These are phyloP conservation scores for Solioccasus polychromus DNA, from an alignment of 768 basidiomycete species.

Conservation along the genomic window DNA sequence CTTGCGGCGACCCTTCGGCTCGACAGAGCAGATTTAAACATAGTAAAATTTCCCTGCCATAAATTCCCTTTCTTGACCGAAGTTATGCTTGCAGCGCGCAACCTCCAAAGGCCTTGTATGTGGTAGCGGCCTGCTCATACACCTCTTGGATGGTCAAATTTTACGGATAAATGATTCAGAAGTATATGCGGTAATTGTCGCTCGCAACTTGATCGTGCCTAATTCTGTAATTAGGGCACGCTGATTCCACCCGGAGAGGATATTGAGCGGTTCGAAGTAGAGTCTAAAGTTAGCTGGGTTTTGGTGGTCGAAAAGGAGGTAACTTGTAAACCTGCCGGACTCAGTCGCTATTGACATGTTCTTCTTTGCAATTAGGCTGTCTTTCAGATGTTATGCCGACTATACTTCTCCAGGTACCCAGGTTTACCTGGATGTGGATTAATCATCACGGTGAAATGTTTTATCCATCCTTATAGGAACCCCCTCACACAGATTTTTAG, in stretches of 20 bases:
- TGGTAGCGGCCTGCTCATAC: conserved; percentile 59
- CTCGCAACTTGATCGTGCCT: background rate
- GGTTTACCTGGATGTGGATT: conserved; percentile 62
- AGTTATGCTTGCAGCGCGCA: conserved; percentile 56
- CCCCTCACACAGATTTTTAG: conserved; percentile 38
- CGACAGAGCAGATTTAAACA: conserved; percentile 72
- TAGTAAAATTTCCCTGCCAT: conserved; percentile 45
- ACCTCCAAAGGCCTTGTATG: conserved; percentile 86
- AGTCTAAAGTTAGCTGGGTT: conserved; percentile 66
- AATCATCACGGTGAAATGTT: conserved; percentile 65
- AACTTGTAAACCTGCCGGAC: conserved; percentile 3
- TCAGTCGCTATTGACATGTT: conserved; percentile 1
- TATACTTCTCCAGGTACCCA: conserved; percentile 48
- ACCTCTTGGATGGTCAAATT: conserved; percentile 52
- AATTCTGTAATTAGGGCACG: conserved; percentile 47
- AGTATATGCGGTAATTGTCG: conserved; percentile 34
- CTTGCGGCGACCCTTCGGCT: conserved; percentile 79
- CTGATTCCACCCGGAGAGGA: conserved; percentile 78
- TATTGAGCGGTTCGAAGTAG: conserved; percentile 58
- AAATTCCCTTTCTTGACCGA: conserved; percentile 8
- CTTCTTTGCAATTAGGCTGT: conserved; percentile 59
- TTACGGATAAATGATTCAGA: conserved; percentile 56
- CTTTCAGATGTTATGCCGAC: conserved; percentile 80
- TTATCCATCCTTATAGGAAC: background rate
- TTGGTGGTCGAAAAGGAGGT: conserved; percentile 95